These are phyloP conservation scores for Neoconidiobolus thromboides DNA, from an alignment of 371 early-diverging fungal species.

Conservation along the genomic window DNA sequence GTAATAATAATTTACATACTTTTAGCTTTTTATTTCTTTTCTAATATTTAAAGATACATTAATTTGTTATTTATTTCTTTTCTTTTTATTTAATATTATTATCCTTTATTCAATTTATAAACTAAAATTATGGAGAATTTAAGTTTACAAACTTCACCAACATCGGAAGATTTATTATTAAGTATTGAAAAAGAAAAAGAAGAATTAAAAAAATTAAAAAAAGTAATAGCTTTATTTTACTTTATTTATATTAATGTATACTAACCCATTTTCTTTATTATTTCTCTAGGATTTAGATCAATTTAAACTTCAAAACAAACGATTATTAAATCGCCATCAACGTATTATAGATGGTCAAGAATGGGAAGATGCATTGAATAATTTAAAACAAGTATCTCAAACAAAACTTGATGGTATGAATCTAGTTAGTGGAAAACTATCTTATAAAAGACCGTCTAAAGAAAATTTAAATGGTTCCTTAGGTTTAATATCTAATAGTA, in stretches of 20 bases:
- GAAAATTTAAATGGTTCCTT: neutral
- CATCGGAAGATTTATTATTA: constrained; percentile 2
- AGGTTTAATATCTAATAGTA: neutral
- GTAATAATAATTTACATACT: no score
- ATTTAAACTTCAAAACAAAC: neutral
- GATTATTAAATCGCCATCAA: neutral
- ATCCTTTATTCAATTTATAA: no score
- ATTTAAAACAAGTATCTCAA: constrained; percentile 1
- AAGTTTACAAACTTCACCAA: neutral
- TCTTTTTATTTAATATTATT: no score
- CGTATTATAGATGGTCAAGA: constrained; percentile 3
- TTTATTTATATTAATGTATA: neutral
- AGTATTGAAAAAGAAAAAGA: constrained; percentile 5
- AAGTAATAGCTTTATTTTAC: neutral
- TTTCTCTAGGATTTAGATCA: neutral
- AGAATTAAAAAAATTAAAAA: constrained; percentile 2
- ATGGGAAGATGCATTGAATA: constrained; percentile 4
- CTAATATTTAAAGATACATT: no score
- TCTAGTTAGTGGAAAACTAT: neutral
- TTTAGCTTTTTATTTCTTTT: no score
- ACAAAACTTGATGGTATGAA: neutral
- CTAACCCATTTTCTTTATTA: neutral
- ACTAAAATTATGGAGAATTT: no score
- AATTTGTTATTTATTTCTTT: no score
- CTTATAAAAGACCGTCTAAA: neutral